A percentile compares a stretch with the other conserved stretches of the same genome.
phyloP scores from a whole-genome alignment of 2,329 filamentous ascomycete genomes.

The Fusarium palustre region DNA sequence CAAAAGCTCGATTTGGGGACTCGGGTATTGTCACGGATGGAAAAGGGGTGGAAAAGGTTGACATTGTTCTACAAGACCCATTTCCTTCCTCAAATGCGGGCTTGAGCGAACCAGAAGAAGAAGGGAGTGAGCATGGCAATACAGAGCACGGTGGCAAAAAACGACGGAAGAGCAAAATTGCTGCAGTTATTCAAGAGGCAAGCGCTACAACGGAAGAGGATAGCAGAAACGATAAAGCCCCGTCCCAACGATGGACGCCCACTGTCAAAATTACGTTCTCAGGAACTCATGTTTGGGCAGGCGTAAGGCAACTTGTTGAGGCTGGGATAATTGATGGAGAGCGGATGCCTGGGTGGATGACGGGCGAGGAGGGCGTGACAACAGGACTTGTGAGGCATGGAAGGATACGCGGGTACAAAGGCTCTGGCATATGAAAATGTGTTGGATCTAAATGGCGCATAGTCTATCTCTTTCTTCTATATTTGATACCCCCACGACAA shows the following conservation, averaged over 20 bases:
- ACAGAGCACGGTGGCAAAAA: constrained; percentile 15
- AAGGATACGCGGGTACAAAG: constrained; percentile 69
- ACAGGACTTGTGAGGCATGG: constrained; percentile 76
- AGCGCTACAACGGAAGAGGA: constrained; percentile 41
- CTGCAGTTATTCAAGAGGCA: constrained; percentile 51
- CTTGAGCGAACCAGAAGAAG: constrained; percentile 45
- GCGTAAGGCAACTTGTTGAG: constrained; percentile 82
- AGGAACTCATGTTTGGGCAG: constrained; percentile 83
- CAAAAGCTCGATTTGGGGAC: constrained; percentile 77
- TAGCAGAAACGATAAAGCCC: constrained; percentile 43
- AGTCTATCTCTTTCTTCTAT: constrained; percentile 46
- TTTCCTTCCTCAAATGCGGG: constrained; percentile 56
- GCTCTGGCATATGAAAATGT: constrained; percentile 61
- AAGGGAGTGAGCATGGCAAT: constrained; percentile 29
- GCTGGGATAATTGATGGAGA: constrained; percentile 79
- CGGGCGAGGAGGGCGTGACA: constrained; percentile 85
- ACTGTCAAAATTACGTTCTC: constrained; percentile 74
- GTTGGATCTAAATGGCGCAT: constrained; percentile 35
- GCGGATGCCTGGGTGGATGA: constrained; percentile 90
- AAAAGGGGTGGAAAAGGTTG: constrained; percentile 70
- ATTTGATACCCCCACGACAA: constrained; percentile 48
- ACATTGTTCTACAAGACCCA: constrained; percentile 69
- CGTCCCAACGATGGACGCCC: constrained; percentile 50
- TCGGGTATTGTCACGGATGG: constrained; percentile 67
- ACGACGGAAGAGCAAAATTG: constrained; percentile 52